These are phyloP conservation scores for Xerocomellus intermedius DNA, from an alignment of 768 basidiomycete species.

Conservation along the genomic window DNA sequence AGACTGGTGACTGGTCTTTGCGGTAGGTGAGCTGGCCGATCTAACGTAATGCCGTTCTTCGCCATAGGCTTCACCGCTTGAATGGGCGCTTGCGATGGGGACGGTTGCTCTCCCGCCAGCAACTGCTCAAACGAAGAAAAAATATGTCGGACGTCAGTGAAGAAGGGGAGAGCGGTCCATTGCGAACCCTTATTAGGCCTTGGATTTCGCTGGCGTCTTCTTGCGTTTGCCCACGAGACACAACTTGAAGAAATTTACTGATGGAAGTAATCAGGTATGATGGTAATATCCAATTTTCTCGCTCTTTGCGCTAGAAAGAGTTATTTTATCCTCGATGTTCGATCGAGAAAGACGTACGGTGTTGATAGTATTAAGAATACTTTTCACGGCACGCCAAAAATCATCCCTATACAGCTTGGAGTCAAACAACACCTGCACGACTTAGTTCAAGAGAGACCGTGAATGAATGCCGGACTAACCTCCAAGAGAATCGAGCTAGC, in stretches of 20 bases:
- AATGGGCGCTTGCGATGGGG: slow-evolving; percentile 15
- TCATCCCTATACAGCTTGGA: slow-evolving; percentile 23
- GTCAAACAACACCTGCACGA: slow-evolving; percentile 19
- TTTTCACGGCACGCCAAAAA: slow-evolving; percentile 26
- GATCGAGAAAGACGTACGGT: slow-evolving; percentile 22
- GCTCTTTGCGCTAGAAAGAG: slow-evolving; percentile 42
- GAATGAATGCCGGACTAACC: slow-evolving; percentile 29
- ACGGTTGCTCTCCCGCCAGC: slow-evolving; percentile 26
- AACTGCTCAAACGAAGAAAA: slow-evolving; percentile 47
- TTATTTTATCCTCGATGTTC: slow-evolving; percentile 21
- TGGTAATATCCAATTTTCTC: slow-evolving; percentile 43
- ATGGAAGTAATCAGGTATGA: slow-evolving; percentile 38
- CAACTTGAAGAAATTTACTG: slow-evolving; percentile 29
- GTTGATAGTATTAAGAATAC: slow-evolving; percentile 22
- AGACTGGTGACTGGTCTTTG: slow-evolving; percentile 15
- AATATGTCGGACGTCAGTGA: slow-evolving; percentile 39
- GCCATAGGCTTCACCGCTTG: slow-evolving; percentile 8
- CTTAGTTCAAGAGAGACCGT: slow-evolving; percentile 4
- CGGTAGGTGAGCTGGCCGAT: slow-evolving; percentile 31
- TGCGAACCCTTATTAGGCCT: slow-evolving; percentile 57
- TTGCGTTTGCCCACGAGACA: slow-evolving; percentile 22
- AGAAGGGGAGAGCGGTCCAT: slow-evolving; percentile 39
- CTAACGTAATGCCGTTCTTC: slow-evolving; percentile 14
- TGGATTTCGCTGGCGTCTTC: slow-evolving; percentile 34
- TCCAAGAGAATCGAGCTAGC: slow-evolving; percentile 48